Conservation (phyloP, 345 rosid genomes). For the Fremontodendron californicum region DNA sequence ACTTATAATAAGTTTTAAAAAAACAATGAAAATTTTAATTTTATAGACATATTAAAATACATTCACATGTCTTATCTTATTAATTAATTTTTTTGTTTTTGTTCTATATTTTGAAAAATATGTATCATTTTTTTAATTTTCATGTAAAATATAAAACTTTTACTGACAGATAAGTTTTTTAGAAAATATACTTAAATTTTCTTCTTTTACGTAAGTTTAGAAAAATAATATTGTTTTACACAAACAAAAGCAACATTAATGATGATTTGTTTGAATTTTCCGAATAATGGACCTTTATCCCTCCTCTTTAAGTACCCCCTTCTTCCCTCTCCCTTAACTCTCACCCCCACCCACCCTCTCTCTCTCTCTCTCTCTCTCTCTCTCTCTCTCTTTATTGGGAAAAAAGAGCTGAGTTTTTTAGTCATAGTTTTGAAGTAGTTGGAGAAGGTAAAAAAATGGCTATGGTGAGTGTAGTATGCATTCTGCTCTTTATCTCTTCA, state of each 20-base stretch:
- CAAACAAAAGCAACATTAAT: conserved; percentile 10
- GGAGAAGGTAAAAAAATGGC: neutral
- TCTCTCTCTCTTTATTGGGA: no score
- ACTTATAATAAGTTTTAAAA: no score
- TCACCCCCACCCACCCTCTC: neutral
- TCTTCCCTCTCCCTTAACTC: neutral
- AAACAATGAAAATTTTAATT: no score
- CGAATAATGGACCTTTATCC: neutral
- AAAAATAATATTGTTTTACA: conserved; percentile 7
- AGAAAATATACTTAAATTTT: neutral
- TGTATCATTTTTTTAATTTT: no score
- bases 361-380: neutral
- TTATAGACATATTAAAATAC: no score
- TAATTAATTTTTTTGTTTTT: no score
- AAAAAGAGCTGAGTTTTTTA: neutral
- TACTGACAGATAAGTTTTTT: no score
- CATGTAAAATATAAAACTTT: no score
- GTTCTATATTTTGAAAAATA: no score
- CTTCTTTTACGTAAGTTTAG: neutral
- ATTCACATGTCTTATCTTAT: no score
- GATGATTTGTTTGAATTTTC: conserved; percentile 12
- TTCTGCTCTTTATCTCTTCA: conserved; percentile 24
- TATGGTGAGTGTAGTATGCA: conserved; percentile 7
- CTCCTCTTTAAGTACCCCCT: conserved; percentile 22
- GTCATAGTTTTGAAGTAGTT: neutral